phyloP scores from a whole-genome alignment of 2,329 filamentous ascomycete genomes.

The Pseudocercospora fuligena region DNA sequence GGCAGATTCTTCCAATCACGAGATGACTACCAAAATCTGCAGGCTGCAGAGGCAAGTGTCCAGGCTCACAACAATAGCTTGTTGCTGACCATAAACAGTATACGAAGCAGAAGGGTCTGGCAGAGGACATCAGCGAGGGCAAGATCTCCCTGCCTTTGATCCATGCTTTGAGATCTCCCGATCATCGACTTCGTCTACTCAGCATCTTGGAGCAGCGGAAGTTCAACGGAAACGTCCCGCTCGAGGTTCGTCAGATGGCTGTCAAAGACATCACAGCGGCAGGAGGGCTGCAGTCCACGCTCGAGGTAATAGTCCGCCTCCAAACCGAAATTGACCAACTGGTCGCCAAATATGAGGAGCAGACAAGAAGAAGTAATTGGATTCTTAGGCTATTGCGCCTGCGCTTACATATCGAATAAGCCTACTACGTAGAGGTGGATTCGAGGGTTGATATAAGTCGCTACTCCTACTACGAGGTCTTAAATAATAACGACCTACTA shows the following conservation, averaged over 20 bases:
- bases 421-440: background rate
- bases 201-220: slow-evolving; percentile 17
- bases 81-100: background rate
- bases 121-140: slow-evolving; percentile 15
- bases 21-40: slow-evolving; percentile 16
- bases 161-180: slow-evolving; percentile 13
- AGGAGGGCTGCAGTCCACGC: slow-evolving; percentile 3
- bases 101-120: slow-evolving; percentile 12
- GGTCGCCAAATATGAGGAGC: background rate
- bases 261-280: slow-evolving; percentile 7
- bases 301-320: background rate
- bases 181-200: slow-evolving; percentile 2
- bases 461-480: no score
- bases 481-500: no score
- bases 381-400: slow-evolving; percentile 8
- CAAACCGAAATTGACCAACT: slow-evolving; percentile 5
- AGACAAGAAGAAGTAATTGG: slow-evolving; percentile 9
- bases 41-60: background rate
- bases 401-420: slow-evolving; percentile 11
- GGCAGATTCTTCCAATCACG: slow-evolving; percentile 14
- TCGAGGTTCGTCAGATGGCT: slow-evolving; percentile 12
- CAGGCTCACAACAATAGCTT: background rate
- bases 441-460: no score
- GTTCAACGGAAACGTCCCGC: background rate
- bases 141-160: slow-evolving; percentile 16